Percentiles rank a stretch among this genome's conserved stretches.
Conservation (phyloP, 83 land plant genomes). For the Thuja plicata region DNA sequence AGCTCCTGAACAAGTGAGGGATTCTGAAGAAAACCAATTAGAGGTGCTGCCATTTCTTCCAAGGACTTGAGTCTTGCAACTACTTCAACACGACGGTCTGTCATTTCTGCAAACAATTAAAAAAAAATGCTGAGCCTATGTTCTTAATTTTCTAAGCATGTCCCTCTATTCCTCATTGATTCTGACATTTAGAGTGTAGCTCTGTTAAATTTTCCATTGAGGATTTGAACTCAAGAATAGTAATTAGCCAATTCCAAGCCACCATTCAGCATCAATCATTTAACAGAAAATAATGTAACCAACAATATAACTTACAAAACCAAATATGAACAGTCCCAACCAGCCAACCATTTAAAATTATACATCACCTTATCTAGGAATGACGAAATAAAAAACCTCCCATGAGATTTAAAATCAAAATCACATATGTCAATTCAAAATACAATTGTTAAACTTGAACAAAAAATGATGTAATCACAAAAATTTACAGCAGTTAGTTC, state of each 20-base stretch:
- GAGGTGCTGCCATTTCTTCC: constrained; percentile 87
- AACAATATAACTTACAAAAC: not conserved
- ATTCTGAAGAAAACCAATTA: constrained; percentile 83
- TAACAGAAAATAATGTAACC: not conserved
- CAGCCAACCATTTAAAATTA: not conserved
- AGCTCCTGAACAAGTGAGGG: constrained; percentile 82
- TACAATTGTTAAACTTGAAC: not conserved
- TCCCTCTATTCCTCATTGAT: not conserved
- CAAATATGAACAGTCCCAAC: not conserved
- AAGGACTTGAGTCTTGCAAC: constrained; percentile 78
- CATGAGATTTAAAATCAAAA: too few relatives aligned
- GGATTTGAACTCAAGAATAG: not conserved
- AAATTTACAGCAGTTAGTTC: not conserved
- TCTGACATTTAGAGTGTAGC: not conserved
- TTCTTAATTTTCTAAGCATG: not conserved
- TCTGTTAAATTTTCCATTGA: not conserved
- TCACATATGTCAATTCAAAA: too few relatives aligned
- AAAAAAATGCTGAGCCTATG: not conserved
- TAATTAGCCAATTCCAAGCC: too few relatives aligned
- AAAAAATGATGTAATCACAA: not conserved
- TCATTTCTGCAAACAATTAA: constrained; percentile 58
- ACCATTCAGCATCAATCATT: too few relatives aligned
- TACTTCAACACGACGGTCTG: constrained; percentile 86
- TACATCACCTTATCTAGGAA: not conserved
- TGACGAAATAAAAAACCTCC: too few relatives aligned